Evolutionary conservation across 768 basidiomycete genomes (phyloP).

Genomic region (Hydnomerulius pinastri): DNA sequence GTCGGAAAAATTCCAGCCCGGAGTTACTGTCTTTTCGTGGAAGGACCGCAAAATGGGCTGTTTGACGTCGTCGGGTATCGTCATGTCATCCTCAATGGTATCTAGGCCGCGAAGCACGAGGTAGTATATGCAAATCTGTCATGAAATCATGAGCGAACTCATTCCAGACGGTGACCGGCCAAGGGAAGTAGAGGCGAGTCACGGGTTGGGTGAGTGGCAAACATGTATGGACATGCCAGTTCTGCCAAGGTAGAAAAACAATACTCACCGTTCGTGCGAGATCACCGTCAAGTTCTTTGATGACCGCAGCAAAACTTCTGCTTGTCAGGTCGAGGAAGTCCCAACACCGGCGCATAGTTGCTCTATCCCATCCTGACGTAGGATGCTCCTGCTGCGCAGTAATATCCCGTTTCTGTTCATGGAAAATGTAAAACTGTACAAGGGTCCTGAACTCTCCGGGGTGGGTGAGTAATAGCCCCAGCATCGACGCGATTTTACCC

Average conservation of each 20-base stretch:
- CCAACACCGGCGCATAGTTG: constrained; percentile 90
- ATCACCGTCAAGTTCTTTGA: constrained; percentile 96
- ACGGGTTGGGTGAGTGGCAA: not conserved
- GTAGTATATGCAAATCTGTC: constrained; percentile 92
- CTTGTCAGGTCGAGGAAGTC: constrained; percentile 85
- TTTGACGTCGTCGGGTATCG: constrained; percentile 82
- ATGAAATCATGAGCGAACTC: constrained; percentile 4
- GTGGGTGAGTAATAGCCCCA: constrained; percentile 71
- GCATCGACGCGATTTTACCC: constrained; percentile 56
- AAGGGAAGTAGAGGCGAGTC: no score
- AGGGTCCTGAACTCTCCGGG: constrained; percentile 84
- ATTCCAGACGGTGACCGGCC: no score
- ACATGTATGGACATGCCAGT: not conserved
- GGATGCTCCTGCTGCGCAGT: constrained; percentile 69
- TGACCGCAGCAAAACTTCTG: constrained; percentile 88
- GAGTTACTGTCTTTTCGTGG: constrained; percentile 73
- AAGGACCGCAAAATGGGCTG: constrained; percentile 83
- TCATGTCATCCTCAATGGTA: constrained; percentile 99
- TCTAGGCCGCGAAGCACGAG: constrained; percentile 93
- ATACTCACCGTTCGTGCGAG: constrained; percentile 83
- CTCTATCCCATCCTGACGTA: constrained; percentile 85
- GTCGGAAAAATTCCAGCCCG: constrained; percentile 86
- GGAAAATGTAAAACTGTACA: constrained; percentile 80
- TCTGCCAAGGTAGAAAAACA: constrained; percentile 2
- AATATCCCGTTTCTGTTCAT: constrained; percentile 83